Evolutionary conservation across 208 protist genomes (phyloP), one percentile per base, ranked within the genome.

Genomic region (Porcisia hertigi): DNA sequence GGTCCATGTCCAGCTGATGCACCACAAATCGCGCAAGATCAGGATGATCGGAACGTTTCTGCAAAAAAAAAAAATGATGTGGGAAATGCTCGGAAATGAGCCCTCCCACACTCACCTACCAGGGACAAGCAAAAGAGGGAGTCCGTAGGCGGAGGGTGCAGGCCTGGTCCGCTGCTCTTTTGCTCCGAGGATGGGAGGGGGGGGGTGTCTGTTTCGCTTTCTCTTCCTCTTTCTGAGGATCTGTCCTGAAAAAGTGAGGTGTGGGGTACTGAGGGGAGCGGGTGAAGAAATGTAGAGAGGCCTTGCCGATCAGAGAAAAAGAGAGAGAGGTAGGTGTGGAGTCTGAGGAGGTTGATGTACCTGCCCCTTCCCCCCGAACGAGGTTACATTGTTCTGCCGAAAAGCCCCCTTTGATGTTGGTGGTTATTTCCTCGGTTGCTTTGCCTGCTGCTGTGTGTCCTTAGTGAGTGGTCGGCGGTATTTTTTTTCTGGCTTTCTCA

Each of bases 1-100:
- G 77, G 43, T 81, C 77, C 77, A 83, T 80, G 63, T 49, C 63
- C 9, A 67, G 63, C 63, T 12, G 5, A 1, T 52, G 63, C 41
- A 43, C 63, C 2, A 7, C 36, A 20, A 25, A 65, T n/a, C 20
- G 60, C 39, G 60, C 60, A 65, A 43, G 63, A 20, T 2, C 63
- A 52, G 41, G 47, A 52, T 52, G 47, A 20, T 52, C 1, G 6
- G 47, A n/a, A 6, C 9, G 41, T 49, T 18, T 11, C 16, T 30
- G 25, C 23, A 3, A 52, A 52, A 11, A n/a, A 25, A 47, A 66
- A 25, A 0, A 65, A 59, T 11, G 16, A 9, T 5, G 47, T 52
- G 47, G 8, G 47, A 52, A 52, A 52, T 52, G 47, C 11, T 5
- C 11, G 5, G 11, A 5, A 52, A 12, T 14, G 47, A 5, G 11